Evolutionary conservation across 1,139 yeast species (phyloP).

Genomic region (Hansenula lynferdii): DNA sequence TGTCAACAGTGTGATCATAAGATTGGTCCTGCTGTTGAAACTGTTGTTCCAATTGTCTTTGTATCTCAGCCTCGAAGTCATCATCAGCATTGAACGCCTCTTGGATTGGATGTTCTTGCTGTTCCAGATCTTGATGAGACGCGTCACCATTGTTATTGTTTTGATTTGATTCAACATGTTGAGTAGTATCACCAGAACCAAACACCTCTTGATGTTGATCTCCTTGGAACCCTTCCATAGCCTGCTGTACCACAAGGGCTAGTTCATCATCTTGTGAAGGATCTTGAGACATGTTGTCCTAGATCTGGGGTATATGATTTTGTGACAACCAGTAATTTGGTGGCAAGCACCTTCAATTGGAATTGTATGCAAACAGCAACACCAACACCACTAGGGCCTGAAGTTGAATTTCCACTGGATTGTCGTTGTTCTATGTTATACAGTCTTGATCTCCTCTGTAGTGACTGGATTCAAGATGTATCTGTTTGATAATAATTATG

Average conservation of each 20-base stretch:
- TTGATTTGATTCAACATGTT: neutral
- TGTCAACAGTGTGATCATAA: neutral
- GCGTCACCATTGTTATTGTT: conserved; percentile 1
- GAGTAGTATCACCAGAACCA: neutral
- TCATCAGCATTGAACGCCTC: conserved; percentile 1
- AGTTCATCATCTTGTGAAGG: conserved; percentile 14
- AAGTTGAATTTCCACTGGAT: too few species aligned
- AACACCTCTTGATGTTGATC: neutral
- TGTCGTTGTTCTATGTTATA: too few species aligned
- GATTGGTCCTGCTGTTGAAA: conserved; percentile 3
- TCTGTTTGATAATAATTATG: neutral
- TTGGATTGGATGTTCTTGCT: neutral
- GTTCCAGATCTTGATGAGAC: conserved; percentile 1
- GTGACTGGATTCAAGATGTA: too few species aligned
- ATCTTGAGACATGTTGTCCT: conserved; percentile 1
- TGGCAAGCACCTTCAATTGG: too few species aligned
- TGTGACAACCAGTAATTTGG: neutral
- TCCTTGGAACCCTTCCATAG: conserved; percentile 15
- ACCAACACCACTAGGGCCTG: neutral
- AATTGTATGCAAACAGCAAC: too few species aligned
- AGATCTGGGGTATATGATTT: neutral
- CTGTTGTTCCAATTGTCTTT: conserved; percentile 10
- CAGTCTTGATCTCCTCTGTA: too few species aligned
- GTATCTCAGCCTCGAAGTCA: conserved; percentile 12
- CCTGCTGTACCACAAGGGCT: conserved; percentile 19